Conservation (phyloP, 441 rosid species). For the Erysimum cheiri region DNA sequence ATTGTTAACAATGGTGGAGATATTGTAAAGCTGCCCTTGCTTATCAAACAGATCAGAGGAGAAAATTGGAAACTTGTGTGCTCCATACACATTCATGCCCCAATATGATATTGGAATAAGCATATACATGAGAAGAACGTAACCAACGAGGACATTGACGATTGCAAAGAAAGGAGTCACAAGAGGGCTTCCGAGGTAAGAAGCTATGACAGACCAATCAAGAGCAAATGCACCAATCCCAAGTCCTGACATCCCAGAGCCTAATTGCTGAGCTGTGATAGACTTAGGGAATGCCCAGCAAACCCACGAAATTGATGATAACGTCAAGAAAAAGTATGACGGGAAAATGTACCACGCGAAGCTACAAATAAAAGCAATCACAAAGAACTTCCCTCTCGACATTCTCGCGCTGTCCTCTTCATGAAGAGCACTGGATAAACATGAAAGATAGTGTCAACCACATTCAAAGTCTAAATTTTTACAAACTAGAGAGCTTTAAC, state of each 20-base stretch:
- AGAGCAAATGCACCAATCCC: constrained; percentile 64
- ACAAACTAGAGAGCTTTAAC: not conserved
- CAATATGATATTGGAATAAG: constrained; percentile 57
- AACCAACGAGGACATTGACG: constrained; percentile 58
- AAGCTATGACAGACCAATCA: constrained; percentile 66
- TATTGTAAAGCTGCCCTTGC: constrained; percentile 52
- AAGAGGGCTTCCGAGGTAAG: constrained; percentile 68
- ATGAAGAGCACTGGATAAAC: constrained; percentile 56
- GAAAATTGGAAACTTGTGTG: constrained; percentile 65
- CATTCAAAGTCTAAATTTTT: too few species aligned
- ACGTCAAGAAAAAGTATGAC: constrained; percentile 58
- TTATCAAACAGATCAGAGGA: constrained; percentile 59
- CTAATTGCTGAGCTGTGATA: constrained; percentile 64
- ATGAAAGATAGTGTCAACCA: not conserved
- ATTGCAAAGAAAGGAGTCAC: constrained; percentile 65
- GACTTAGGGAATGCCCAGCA: constrained; percentile 71
- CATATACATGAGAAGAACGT: constrained; percentile 47
- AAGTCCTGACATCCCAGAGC: constrained; percentile 68
- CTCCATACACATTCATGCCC: constrained; percentile 53
- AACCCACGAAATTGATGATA: constrained; percentile 61
- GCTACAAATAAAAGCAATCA: constrained; percentile 62
- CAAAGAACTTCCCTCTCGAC: constrained; percentile 69
- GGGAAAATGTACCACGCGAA: constrained; percentile 67
- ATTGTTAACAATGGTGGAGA: constrained; percentile 53
- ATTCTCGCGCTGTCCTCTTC: constrained; percentile 57